phyloP scores from a whole-genome alignment of 805 yeast genomes.

The Zygoascus bituminiphila region DNA sequence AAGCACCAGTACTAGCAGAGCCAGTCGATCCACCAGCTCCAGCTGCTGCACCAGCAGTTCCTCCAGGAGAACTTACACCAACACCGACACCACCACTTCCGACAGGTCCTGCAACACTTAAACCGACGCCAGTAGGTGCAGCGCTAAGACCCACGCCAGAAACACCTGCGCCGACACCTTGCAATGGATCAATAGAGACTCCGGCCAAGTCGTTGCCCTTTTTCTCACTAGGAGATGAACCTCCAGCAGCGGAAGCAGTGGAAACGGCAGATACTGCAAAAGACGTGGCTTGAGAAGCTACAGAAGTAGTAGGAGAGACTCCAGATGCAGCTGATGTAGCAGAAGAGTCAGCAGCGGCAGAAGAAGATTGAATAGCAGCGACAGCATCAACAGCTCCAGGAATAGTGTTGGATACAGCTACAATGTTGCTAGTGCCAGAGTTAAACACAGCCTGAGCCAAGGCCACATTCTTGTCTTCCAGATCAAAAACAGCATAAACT shows the following conservation, averaged over 20 bases:
- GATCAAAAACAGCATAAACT: slow-evolving; percentile 59
- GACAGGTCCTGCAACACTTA: background rate
- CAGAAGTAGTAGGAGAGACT: background rate
- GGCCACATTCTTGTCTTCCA: slow-evolving; percentile 47
- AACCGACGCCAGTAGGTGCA: background rate
- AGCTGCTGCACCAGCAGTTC: background rate
- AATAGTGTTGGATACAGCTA: slow-evolving; percentile 15
- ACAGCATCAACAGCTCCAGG: slow-evolving; percentile 10
- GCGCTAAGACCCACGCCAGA: background rate
- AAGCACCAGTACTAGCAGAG: background rate
- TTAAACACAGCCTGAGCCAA: slow-evolving; percentile 40
- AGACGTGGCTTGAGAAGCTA: background rate
- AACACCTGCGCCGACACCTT: background rate
- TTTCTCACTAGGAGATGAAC: background rate
- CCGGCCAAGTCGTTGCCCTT: background rate
- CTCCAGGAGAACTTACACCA: background rate
- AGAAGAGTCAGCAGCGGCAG: background rate
- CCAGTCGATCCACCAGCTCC: background rate
- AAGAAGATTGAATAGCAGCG: background rate
- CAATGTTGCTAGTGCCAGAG: slow-evolving; percentile 10
- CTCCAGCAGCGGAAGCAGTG: background rate
- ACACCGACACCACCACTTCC: background rate
- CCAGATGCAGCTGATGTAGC: background rate
- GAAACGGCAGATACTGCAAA: background rate
- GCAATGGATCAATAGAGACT: background rate